These are phyloP conservation scores for Colletotrichum lupini DNA, from an alignment of 2,329 filamentous ascomycete genomes.

Conservation along the genomic window DNA sequence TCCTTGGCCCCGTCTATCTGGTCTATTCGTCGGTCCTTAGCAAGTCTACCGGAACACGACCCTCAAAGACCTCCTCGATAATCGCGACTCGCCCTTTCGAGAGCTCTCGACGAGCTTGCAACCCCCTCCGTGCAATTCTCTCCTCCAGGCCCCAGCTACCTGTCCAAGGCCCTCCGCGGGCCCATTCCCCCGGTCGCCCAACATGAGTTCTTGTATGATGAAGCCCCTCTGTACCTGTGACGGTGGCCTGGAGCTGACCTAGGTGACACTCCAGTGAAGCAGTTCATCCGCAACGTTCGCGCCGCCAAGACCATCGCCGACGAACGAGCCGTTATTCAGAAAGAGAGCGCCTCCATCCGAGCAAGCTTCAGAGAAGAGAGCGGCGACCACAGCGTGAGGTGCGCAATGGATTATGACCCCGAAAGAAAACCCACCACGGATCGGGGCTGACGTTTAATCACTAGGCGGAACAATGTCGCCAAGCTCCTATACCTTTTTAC, in stretches of 20 bases:
- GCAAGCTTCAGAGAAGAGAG: conserved; percentile 98
- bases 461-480: conserved; percentile 96
- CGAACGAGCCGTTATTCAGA: conserved; percentile 97
- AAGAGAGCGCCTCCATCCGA: conserved; percentile 97
- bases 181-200: conserved; percentile 36
- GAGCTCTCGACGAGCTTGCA: conserved; percentile 22
- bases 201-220: conserved; percentile 53
- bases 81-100: conserved; percentile 16
- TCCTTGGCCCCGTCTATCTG: conserved; percentile 31
- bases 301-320: conserved; percentile 99
- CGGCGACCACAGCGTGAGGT: conserved; percentile 91
- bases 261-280: conserved; percentile 77
- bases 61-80: conserved; percentile 1
- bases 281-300: conserved; percentile 99
- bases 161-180: conserved; percentile 34
- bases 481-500: conserved; percentile 99
- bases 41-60: conserved; percentile 8
- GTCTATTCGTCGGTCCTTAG: conserved; percentile 22
- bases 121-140: neutral
- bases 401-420: conserved; percentile 47
- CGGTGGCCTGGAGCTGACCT: conserved; percentile 19
- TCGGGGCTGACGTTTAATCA: conserved; percentile 33
- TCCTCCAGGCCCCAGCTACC: conserved; percentile 9
- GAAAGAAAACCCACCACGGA: conserved; percentile 6
- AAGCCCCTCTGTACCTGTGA: conserved; percentile 2